Evolutionary conservation across 2,329 filamentous ascomycete species (phyloP), one percentile per base, ranked within the genome.

Genomic region (Penicillium sp.): DNA sequence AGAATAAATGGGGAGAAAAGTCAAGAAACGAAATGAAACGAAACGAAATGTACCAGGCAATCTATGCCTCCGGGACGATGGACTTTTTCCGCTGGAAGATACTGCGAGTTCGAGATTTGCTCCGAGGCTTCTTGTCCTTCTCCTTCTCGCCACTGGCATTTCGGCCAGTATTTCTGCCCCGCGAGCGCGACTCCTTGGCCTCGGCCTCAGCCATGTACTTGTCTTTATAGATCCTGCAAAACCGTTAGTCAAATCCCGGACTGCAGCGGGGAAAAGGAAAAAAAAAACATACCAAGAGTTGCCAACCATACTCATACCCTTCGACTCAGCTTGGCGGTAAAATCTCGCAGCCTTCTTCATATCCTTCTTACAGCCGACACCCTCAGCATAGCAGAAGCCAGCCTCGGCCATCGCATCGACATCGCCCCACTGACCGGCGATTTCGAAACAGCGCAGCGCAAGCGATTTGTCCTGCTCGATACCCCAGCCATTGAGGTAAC

Each of bases 401-500:
- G 94, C 91, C 76, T 99, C 94, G 7, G 92, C 89, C 56, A 99
- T 81, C 21, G 94, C 94, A 76, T 99, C 94, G 5, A 89, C 87
- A 75, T 99, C 94, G 32, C 94, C 94, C 94, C 94, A 99, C 60
- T 84, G 89, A 49, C 91, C 93, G 40, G 94, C 94, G 64, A 97
- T 96, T 73, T 99, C 94, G 70, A 97, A 99, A 71, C 94, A 99
- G 49, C 92, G 84, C 66, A 99, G 75, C 0, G 92, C 94, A 55
- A 97, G 82, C 5, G 84, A 77, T 71, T 94, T 96, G 70, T 99
- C 94, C 74, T 96, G 92, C 64, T 93, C 86, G 38, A 96, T 95
- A 14, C 94, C 94, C 94, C 94, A 99, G 5, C 94, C 94, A 66
- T 99, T 97, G 86, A 97, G 92, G 70, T 97, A 93, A 70, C 91